A percentile compares a stretch with the other conserved stretches of the same genome.
Evolutionary conservation across 768 basidiomycete genomes (phyloP).

Genomic region (Favolaschia claudopus): DNA sequence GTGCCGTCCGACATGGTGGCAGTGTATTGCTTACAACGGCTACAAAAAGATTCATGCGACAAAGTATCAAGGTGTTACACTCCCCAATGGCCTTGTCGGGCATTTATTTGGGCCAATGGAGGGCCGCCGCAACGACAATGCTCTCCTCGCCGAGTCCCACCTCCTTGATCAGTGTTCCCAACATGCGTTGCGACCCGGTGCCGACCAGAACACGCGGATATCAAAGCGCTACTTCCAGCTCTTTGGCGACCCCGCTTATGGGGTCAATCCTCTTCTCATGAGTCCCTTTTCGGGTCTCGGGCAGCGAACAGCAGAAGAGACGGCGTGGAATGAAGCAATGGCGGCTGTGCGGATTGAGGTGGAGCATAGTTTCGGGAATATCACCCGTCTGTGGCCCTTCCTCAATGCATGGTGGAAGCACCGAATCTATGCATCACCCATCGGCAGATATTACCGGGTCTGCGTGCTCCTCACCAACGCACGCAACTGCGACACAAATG

Average conservation of each 20-base stretch:
- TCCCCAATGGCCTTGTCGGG: slow-evolving; percentile 34
- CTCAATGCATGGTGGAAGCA: slow-evolving; percentile 32
- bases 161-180: slow-evolving; percentile 14
- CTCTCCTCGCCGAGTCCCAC: slow-evolving; percentile 13
- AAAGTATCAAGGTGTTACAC: slow-evolving; percentile 35
- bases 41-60: slow-evolving; percentile 36
- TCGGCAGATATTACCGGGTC: slow-evolving; percentile 36
- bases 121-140: slow-evolving; percentile 28
- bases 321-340: slow-evolving; percentile 37
- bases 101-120: slow-evolving; percentile 34
- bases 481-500: slow-evolving; percentile 28
- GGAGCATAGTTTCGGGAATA: slow-evolving; percentile 35
- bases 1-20: slow-evolving; percentile 9
- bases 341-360: slow-evolving; percentile 28
- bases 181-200: slow-evolving; percentile 12
- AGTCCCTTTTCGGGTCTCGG: slow-evolving; percentile 26
- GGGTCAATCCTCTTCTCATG: slow-evolving; percentile 14
- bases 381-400: slow-evolving; percentile 31
- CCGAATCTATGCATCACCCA: slow-evolving; percentile 25
- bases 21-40: slow-evolving; percentile 25
- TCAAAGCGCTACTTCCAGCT: slow-evolving; percentile 20
- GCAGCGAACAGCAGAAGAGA: slow-evolving; percentile 27
- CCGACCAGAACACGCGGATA: background rate
- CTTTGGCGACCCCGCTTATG: slow-evolving; percentile 36
- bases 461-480: slow-evolving; percentile 34